Evolutionary conservation across 192 early-diverging fungal species (phyloP), one percentile per base, ranked within the genome.

Genomic region (Kickxella alabastrina): DNA sequence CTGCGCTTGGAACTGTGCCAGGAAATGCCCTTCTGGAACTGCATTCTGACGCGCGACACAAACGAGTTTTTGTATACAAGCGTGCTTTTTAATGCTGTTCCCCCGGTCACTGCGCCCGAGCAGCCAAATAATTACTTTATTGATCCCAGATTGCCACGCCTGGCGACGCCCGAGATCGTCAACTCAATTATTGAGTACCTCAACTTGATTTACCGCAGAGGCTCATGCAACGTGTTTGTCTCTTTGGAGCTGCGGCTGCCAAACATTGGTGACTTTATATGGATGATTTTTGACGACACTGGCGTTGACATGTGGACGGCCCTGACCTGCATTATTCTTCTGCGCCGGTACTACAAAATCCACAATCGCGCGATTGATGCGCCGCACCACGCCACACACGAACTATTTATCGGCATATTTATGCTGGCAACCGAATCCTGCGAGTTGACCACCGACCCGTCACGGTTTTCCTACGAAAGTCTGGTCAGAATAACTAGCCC

Each of bases 391-490:
- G 52, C 68, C n/a, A 52, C 57, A 6, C 58, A 72, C 38, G 42
- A 52, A n/a, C 36, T 72, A 35, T 72, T 65, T 38, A 61, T 72
- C 14, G 68, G 68, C 4, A 44, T 57, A 13, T 64, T 72, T 4
- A 52, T 72, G 57, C 47, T 64, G 19, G 61, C 68, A 3, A 18
- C 49, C 3, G 46, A 29, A 2, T 32, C 28, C 7, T 68, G 57
- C 22, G 58, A 52, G 31, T 36, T 31, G 17, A 57, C 53, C 6
- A 43, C 52, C 31, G 18, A 35, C 0, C 58, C 59, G 24, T 58
- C 61, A 45, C 19, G 48, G 14, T 29, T 68, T 3, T 26, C 37
- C 6, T 26, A 34, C 7, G 13, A 21, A 0, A 47, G 19, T 34
- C 52, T 72, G 15, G 52, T 49, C 36, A 28, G 27, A 8, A 43